Evolutionary conservation across 257 asterid genomes (phyloP), one percentile per base, ranked within the genome.

Genomic region (Eustoma russellianum): DNA sequence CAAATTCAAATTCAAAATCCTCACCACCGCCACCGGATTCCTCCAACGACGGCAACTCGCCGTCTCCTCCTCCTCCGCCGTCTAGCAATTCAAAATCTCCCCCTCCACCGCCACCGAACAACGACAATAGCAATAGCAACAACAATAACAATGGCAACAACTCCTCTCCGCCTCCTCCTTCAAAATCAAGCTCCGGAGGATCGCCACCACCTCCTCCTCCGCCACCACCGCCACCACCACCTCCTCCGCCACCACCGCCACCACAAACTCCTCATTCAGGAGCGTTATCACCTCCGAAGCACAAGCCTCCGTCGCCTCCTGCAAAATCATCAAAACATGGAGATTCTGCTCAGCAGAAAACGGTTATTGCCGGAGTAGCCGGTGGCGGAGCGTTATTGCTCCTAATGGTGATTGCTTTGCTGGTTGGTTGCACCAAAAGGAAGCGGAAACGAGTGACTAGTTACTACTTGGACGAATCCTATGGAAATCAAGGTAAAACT

Each of bases 371-470:
- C 4, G 95, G 95, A 65, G 79, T 66, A 16, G 82, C 80, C 0
- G 88, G 71, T 0, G 84, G 81, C 2, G 93, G 71, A 4, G 93
- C 69, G 52, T 43, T 88, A 13, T 59, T 84, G 53, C 68, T 88
- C 24, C 46, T 78, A 8, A 17, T 84, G 13, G 17, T 79, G 73
- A 38, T 84, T 3, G 73, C 66, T 30, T 62, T 70, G 54, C 24
- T 78, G 56, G 15, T 80, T 11, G 64, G 62, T 41, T 72, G 81
- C 16, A 24, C 65, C 33, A 71, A 47, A 41, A 80, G 70, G 66
- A 88, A 69, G 66, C 67, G 93, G 57, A 81, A 56, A 72, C 56
- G 63, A 11, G 56, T 30, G 66, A 63, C 18, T 79, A 79, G 38
- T 17, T 88, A 78, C 75, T 70, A 82, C 74, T 66, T 61, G 33